Evolutionary conservation across 1,139 yeast species (phyloP).

Genomic region (Candida buenavistaensis): DNA sequence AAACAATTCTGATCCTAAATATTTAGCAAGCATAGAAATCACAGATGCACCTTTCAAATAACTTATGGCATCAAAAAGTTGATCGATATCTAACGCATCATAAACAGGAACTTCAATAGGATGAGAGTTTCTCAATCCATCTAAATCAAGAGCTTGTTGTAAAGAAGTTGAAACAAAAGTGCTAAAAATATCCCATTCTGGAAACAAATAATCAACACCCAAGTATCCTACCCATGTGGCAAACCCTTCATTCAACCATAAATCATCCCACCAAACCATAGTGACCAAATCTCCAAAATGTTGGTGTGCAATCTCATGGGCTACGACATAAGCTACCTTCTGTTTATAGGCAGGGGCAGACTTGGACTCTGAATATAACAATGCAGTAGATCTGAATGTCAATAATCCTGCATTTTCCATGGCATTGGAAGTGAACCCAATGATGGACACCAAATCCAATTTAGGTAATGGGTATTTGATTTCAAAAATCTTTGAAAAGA

Average conservation of each 20-base stretch:
- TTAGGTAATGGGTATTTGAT: conserved; percentile 73
- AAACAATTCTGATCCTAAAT: conserved; percentile 65
- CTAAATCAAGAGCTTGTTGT: conserved; percentile 70
- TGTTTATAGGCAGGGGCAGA: conserved; percentile 69
- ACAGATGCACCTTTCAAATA: conserved; percentile 81
- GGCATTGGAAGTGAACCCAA: conserved; percentile 75
- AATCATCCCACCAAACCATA: conserved; percentile 95
- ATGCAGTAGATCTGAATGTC: conserved; percentile 77
- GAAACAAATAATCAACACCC: conserved; percentile 73
- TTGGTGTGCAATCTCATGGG: conserved; percentile 90
- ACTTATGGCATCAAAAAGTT: conserved; percentile 82
- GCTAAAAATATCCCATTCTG: conserved; percentile 87
- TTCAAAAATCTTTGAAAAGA: conserved; percentile 63
- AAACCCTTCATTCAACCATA: conserved; percentile 89
- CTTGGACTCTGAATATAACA: conserved; percentile 64
- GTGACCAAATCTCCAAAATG: conserved; percentile 93
- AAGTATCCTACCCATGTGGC: conserved; percentile 88
- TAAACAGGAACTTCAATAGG: conserved; percentile 85
- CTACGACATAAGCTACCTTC: conserved; percentile 84
- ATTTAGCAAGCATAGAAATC: conserved; percentile 68
- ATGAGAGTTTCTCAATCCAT: conserved; percentile 74
- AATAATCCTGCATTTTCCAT: conserved; percentile 93
- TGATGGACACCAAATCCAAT: conserved; percentile 74
- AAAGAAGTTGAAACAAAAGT: conserved; percentile 66
- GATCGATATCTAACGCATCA: conserved; percentile 80